Base-by-base conservation (phyloP, 495 filamentous ascomycete genomes). In the Letharia columbiana region DNA sequence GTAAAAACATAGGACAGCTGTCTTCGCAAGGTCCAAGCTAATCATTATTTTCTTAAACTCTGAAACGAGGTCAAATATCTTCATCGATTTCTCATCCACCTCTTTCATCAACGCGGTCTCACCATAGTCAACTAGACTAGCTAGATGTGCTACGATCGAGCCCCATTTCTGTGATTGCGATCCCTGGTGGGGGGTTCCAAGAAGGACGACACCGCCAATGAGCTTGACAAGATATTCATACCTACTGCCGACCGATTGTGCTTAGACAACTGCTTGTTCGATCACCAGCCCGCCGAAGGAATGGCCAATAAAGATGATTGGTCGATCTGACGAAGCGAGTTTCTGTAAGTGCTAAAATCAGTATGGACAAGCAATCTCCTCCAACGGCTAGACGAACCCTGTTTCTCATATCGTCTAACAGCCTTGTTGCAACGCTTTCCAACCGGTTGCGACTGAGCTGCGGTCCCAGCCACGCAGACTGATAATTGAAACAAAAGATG, bases 381-480 rank as follows among this genome's bases (percentile, higher is more conserved):
- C n/a, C n/a, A n/a, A n/a, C n/a, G n/a, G n/a, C n/a, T n/a, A n/a
- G n/a, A n/a, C n/a, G n/a, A n/a, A n/a, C n/a, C n/a, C n/a, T n/a
- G n/a, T n/a, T n/a, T n/a, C n/a, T 18, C 28, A 18, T 1, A 7
- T 35, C 52, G 18, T 56, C 52, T 15, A 56, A 5, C 31, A 56
- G 18, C 52, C 52, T 56, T 13, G 6, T 17, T 35, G 52, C 52
- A 1, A 56, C 2, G 10, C 15, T 6, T 8, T 56, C 52, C 28
- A 56, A 8, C 18, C 52, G 52, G 31, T 56, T 56, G 3, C 4
- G 15, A 7, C 52, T 56, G 2, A 56, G 52, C 52, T 35, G 52
- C 52, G 52, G 52, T 56, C 52, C 52, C 1, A 56, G 52, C 52
- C 52, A 56, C 52, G 52, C 52, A 8, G 52, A 56, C 31, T 56